Percentiles rank a stretch among this genome's conserved stretches.
Conservation (phyloP, 495 filamentous ascomycete genomes). For the Penicillium canariense region DNA sequence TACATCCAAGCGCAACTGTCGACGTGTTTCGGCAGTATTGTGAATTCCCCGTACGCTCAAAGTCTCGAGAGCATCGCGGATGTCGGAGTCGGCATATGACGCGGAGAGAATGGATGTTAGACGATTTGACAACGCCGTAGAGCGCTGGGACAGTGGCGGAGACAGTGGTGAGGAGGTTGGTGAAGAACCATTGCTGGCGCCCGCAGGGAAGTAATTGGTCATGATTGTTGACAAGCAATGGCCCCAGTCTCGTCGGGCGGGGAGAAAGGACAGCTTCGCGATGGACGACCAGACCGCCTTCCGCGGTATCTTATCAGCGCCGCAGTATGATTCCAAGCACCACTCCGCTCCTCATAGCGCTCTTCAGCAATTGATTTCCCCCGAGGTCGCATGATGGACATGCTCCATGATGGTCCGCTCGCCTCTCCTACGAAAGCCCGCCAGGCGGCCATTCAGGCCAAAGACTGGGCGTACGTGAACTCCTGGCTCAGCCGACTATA, state of each 20-base stretch:
- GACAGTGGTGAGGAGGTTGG: constrained; percentile 35
- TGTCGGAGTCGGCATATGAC: constrained; percentile 90
- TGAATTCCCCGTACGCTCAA: constrained; percentile 68
- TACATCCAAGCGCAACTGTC: constrained; percentile 76
- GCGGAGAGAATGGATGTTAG: constrained; percentile 82
- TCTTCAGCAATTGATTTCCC: not conserved
- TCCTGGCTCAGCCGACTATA: constrained; percentile 73
- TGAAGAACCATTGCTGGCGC: constrained; percentile 29
- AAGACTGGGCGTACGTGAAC: constrained; percentile 88
- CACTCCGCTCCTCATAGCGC: not conserved
- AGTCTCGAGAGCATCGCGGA: constrained; percentile 76
- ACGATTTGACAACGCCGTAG: constrained; percentile 70
- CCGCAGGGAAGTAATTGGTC: constrained; percentile 43
- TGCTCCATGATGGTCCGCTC: constrained; percentile 41
- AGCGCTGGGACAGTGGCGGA: constrained; percentile 36
- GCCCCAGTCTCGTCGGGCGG: constrained; percentile 6
- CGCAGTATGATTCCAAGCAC: constrained; percentile 9
- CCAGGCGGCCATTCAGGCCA: constrained; percentile 55
- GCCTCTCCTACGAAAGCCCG: constrained; percentile 48
- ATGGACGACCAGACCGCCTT: constrained; percentile 24
- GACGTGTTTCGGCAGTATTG: constrained; percentile 77
- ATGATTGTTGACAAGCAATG: constrained; percentile 25
- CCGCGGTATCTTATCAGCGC: constrained; percentile 22
- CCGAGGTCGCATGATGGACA: constrained; percentile 7
- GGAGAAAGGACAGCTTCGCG: constrained; percentile 21